phyloP scores from a whole-genome alignment of 768 basidiomycete species.

The Exidia glandulosa region DNA sequence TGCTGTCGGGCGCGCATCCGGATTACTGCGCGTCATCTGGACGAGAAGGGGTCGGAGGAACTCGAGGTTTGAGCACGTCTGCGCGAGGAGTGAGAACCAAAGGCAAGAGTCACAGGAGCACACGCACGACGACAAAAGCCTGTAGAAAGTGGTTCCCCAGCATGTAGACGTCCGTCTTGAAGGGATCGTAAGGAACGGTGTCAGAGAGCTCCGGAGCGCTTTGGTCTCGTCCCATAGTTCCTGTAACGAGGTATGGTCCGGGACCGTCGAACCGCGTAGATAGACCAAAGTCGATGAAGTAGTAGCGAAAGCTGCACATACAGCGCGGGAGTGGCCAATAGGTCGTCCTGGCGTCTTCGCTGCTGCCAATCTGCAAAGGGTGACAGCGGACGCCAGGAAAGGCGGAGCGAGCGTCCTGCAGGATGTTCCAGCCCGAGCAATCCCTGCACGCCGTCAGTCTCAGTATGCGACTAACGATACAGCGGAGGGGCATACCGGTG shows the following conservation, averaged over 20 bases:
- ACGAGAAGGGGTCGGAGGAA: background rate
- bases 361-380: background rate
- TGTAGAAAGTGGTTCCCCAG: background rate
- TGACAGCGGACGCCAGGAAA: background rate
- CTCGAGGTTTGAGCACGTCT: background rate
- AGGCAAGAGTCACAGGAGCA: background rate
- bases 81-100: background rate
- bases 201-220: background rate
- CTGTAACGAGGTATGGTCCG: background rate
- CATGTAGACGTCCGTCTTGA: background rate
- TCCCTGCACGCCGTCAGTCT: background rate
- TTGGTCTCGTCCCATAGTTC: background rate
- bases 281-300: background rate
- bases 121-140: background rate
- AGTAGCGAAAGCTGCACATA: background rate
- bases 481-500: background rate
- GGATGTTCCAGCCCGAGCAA: background rate
- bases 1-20: background rate
- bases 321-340: background rate
- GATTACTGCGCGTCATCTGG: background rate
- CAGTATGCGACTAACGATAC: too few relatives aligned
- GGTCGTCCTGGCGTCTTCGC: background rate
- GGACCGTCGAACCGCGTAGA: background rate
- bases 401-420: background rate
- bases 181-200: background rate